Conservation (phyloP, 495 filamentous ascomycete genomes). For the Penicillium herquei region DNA sequence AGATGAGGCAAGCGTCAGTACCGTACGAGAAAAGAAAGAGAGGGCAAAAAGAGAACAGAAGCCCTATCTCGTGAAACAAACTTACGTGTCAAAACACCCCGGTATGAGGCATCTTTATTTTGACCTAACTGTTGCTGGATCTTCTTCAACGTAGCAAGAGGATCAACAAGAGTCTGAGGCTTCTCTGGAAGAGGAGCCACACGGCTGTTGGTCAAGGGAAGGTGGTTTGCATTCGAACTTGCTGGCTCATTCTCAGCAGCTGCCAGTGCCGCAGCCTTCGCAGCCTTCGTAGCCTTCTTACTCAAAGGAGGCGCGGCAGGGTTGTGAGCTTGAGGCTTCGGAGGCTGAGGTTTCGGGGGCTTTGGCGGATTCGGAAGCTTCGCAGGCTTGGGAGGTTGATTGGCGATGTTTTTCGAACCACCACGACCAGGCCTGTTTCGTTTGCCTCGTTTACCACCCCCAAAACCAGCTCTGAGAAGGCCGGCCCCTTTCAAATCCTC, state of each 20-base stretch:
- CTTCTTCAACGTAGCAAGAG: conserved; percentile 8
- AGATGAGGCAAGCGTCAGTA: not conserved
- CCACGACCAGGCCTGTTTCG: not conserved
- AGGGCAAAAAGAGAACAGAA: not conserved
- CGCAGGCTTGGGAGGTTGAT: not conserved
- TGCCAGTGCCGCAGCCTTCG: too few relatives aligned
- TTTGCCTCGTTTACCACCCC: not conserved
- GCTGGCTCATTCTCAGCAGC: not conserved
- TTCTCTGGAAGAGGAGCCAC: conserved; percentile 12
- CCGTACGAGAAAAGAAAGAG: not conserved
- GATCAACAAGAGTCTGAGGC: conserved; percentile 2
- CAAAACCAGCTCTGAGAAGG: not conserved
- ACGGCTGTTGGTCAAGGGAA: conserved; percentile 23
- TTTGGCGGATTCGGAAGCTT: not conserved
- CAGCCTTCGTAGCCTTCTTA: too few relatives aligned
- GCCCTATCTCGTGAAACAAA: not conserved
- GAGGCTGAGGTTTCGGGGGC: not conserved
- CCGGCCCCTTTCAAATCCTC: not conserved
- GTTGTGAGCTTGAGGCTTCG: too few relatives aligned
- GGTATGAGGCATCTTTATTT: conserved; percentile 1
- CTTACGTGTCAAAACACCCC: conserved; percentile 11
- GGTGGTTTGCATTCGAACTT: conserved; percentile 7
- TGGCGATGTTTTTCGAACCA: not conserved
- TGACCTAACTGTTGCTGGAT: not conserved
- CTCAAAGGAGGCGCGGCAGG: too few relatives aligned